Evolutionary conservation across 345 rosid species (phyloP).

Genomic region (Acer yangbiense): DNA sequence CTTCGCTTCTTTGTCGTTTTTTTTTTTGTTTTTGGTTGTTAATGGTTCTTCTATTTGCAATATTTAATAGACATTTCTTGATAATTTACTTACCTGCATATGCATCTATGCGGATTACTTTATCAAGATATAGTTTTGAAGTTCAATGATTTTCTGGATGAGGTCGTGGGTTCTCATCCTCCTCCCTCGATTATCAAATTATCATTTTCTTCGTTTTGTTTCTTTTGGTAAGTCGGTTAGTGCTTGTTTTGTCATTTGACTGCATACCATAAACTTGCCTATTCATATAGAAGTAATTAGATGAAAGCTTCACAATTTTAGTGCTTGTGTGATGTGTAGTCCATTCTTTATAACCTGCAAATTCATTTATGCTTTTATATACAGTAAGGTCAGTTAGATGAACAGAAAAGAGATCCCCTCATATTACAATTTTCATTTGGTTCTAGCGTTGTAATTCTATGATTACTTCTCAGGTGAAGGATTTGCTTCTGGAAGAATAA

Average conservation of each 20-base stretch:
- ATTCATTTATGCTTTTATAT: neutral
- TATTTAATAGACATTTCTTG: neutral
- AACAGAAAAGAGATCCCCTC: neutral
- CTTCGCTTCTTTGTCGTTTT: neutral
- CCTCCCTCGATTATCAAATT: no score
- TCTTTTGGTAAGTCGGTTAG: neutral
- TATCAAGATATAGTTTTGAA: neutral
- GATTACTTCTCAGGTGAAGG: constrained; percentile 51
- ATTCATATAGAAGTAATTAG: neutral
- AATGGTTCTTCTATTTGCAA: neutral
- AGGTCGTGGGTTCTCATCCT: no score
- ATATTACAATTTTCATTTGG: neutral
- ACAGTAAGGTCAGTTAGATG: neutral
- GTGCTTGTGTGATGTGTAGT: neutral
- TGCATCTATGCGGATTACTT: neutral
- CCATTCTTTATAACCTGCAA: neutral
- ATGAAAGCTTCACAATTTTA: neutral
- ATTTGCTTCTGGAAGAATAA: constrained; percentile 72
- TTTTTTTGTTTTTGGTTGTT: neutral
- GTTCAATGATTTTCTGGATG: neutral
- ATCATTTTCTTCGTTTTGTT: constrained; percentile 3
- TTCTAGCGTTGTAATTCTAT: constrained; percentile 9
- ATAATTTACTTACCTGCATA: neutral
- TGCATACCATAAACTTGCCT: neutral
- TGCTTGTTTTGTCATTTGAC: no score